These are phyloP conservation scores for carrot (Daucus carota) DNA, from an alignment of 129 eudicot species.

Conservation along the genomic window DH1_v3.0 NC_030388.2:32196501-32197000, in stretches of 20 bases:
- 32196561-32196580: constrained; percentile 3
- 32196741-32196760: constrained; percentile 51
- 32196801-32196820: no score
- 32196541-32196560: constrained; percentile 12
- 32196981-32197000: no score
- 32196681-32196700: constrained; percentile 40
- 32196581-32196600: constrained; percentile 18
- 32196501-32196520: neutral
- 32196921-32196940: no score
- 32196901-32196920: no score
- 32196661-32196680: constrained; percentile 45
- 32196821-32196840: no score
- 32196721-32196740: constrained; percentile 41
- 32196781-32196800: no score
- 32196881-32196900: no score
- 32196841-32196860: no score
- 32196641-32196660: constrained; percentile 28
- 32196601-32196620: constrained; percentile 22
- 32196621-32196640: constrained; percentile 13
- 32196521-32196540: constrained; percentile 16
- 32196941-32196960: no score
- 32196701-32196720: constrained; percentile 31
- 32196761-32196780: constrained; percentile 22
- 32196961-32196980: no score
- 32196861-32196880: no score